Percentiles rank a stretch among this genome's conserved stretches.
Evolutionary conservation across 306 rosid species (phyloP).

Genomic region (Sophora flavescens): DNA sequence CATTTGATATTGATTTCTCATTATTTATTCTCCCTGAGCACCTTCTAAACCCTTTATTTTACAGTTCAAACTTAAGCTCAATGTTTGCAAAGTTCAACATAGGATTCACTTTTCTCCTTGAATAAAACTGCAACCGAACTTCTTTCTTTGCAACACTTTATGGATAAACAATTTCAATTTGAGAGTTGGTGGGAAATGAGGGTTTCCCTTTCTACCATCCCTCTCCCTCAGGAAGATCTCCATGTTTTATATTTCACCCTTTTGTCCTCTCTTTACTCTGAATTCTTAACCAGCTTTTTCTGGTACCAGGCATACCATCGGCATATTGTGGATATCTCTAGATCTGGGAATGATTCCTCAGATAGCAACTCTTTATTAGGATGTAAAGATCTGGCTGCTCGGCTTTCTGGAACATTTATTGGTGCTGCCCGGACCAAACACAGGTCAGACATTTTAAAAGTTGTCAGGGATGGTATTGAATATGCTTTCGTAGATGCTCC

Average conservation of each 20-base stretch:
- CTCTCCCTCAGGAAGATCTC: slow-evolving; percentile 19
- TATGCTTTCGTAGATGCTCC: slow-evolving; percentile 90
- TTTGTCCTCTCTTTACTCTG: slow-evolving; percentile 35
- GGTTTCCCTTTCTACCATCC: slow-evolving; percentile 20
- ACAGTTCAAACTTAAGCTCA: slow-evolving; percentile 23
- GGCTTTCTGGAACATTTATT: slow-evolving; percentile 81
- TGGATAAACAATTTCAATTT: background rate
- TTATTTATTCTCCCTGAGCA: background rate
- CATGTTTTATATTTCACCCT: slow-evolving; percentile 39
- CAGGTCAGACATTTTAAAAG: slow-evolving; percentile 70
- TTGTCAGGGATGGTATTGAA: slow-evolving; percentile 81
- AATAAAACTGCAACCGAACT: background rate
- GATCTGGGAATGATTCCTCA: slow-evolving; percentile 59
- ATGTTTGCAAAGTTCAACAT: slow-evolving; percentile 20
- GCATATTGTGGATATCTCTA: slow-evolving; percentile 55
- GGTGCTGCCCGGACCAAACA: slow-evolving; percentile 89
- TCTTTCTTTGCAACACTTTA: slow-evolving; percentile 27
- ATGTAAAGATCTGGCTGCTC: slow-evolving; percentile 83
- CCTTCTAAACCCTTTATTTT: slow-evolving; percentile 27
- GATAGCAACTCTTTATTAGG: slow-evolving; percentile 65
- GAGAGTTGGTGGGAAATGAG: slow-evolving; percentile 28
- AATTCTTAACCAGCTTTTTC: slow-evolving; percentile 24
- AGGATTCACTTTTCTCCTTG: slow-evolving; percentile 9
- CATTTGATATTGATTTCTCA: slow-evolving; percentile 15
- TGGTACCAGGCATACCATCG: slow-evolving; percentile 76